Evolutionary conservation across 768 basidiomycete species (phyloP), one percentile per base, ranked within the genome.

Genomic region (Macrolepiota albuminosa): DNA sequence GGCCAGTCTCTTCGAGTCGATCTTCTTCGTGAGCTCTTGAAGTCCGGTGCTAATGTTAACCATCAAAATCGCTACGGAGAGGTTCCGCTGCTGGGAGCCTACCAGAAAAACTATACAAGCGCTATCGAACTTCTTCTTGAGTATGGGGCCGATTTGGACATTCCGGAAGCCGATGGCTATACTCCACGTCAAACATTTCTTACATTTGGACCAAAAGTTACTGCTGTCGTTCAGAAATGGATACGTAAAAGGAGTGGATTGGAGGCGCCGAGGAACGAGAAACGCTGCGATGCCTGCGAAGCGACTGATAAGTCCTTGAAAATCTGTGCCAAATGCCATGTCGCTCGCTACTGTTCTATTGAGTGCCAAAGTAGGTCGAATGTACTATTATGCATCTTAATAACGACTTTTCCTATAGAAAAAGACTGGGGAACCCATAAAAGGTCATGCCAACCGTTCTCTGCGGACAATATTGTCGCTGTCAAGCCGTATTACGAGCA

Each of bases 391-490:
- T 50, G 33, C 26, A 29, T 39, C 10, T 9, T 40, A 2, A 21
- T 33, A 45, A 26, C 37, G 37, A 11, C n/a, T 60, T 45, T 29
- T 6, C 48, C 48, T 52, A 31, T 61, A 85, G 84, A n/a, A 33
- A 64, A 63, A 11, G 73, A 79, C 26, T 85, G 84, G 84, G 66
- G 70, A 40, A 58, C 36, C 0, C 85, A 86, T 66, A 84, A 84
- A 61, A 70, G 65, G 18, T 59, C 60, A 0, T 86, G 84, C 63
- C 66, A 71, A 10, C 71, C 81, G 1, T 84, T 84, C 66, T 68
- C 66, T 21, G 59, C 69, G 0, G 60, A 68, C 13, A 79, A 74
- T 48, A 80, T 77, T 0, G 73, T 84, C 55, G 78, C 76, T 0
- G 65, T 85, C 24, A 81, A 71, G 57, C 84, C 83, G 2, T 67